These are phyloP conservation scores for Eucalyptus curtisii DNA, from an alignment of 345 rosid genomes.

Conservation along the genomic window DNA sequence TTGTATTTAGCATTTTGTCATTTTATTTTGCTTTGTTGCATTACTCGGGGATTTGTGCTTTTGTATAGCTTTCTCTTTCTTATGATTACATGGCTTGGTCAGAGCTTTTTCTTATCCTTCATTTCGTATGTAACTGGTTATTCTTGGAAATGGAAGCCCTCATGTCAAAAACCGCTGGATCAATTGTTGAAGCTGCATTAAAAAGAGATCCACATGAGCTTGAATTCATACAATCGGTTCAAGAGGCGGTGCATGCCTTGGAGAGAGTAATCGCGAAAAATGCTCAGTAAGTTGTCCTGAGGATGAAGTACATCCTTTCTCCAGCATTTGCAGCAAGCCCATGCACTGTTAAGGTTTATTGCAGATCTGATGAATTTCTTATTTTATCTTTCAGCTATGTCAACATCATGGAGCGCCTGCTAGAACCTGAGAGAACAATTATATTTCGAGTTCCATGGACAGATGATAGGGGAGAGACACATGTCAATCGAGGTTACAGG, in stretches of 20 bases:
- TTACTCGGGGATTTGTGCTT: not conserved
- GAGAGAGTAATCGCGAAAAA: conserved; percentile 98
- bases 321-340: not conserved
- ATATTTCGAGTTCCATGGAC: conserved; percentile 95
- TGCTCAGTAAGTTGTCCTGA: conserved; percentile 62
- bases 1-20: not conserved
- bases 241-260: conserved; percentile 93
- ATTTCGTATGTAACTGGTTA: not conserved
- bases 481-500: conserved; percentile 91
- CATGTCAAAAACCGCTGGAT: conserved; percentile 99
- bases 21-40: not conserved
- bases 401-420: conserved; percentile 86
- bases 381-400: conserved; percentile 54
- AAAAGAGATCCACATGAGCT: conserved; percentile 95
- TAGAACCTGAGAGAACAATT: conserved; percentile 93
- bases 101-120: not conserved
- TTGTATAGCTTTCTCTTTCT: not conserved
- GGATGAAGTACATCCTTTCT: conserved; percentile 7
- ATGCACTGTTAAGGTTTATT: not conserved
- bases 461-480: conserved; percentile 97
- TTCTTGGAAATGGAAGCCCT: conserved; percentile 61
- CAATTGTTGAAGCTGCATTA: conserved; percentile 79
- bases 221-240: conserved; percentile 90
- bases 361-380: not conserved
- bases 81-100: not conserved